Evolutionary conservation across 192 early-diverging fungal species (phyloP), one percentile per base, ranked within the genome.

Genomic region (Gigaspora rosea): DNA sequence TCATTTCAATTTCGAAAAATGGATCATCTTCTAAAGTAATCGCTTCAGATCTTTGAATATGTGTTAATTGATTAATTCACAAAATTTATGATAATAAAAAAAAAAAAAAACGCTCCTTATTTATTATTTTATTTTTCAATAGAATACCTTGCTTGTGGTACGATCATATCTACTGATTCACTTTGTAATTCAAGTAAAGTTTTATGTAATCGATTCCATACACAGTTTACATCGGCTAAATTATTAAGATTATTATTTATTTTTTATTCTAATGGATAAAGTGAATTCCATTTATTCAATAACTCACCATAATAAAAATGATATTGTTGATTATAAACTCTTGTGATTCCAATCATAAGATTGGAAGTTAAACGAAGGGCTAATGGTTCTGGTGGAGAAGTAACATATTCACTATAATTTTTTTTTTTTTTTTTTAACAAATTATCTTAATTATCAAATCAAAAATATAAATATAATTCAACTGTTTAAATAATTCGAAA

Each of bases 311-410:
- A 83, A 73, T 87, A 88, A 75, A 86, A 87, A n/a, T 73, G 77
- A 46, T 84, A 86, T 56, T 90, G 89, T 62, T 90, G 87, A 33
- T 79, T 71, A 58, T 84, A 87, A 1, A 90, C 81, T 11, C 89
- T 78, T 47, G 81, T 79, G 10, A 90, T 83, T 13, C 89, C 89
- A 48, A 89, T 69, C 87, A 90, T 85, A 18, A 90, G 71, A 75
- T 89, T 90, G 35, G 89, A 90, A 12, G 83, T 85, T 50, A 90
- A 77, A 13, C 89, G 77, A 22, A 90, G 78, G 0, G 89, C 89
- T 51, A 90, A 79, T 12, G 87, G 89, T 59, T 89, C 88, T 4
- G 83, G 80, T 4, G 89, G 89, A 5, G 76, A 73, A 27, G 50
- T 46, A 16, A 86, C 54, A 59, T 80, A 82, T 46, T 82, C 75